Evolutionary conservation across 2,329 filamentous ascomycete species (phyloP).

Genomic region (Verticillium longisporum): DNA sequence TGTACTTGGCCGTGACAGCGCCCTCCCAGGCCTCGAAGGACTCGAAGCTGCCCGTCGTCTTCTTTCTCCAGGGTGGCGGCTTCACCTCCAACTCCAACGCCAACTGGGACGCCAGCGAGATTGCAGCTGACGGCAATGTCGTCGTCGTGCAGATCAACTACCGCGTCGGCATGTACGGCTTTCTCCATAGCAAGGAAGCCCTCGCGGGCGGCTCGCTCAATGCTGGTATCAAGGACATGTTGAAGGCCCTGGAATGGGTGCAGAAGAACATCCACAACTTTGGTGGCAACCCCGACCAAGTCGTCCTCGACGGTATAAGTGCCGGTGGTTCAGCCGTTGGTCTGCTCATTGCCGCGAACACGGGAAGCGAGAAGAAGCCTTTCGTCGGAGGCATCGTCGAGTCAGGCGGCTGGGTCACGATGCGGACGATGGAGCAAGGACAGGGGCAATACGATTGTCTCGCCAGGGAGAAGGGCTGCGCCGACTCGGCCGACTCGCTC

Average conservation of each 20-base stretch:
- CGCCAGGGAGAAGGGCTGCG: constrained; percentile 20
- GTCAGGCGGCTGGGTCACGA: constrained; percentile 44
- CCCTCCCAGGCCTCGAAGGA: constrained; percentile 41
- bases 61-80: constrained; percentile 53
- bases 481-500: constrained; percentile 12
- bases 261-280: constrained; percentile 59
- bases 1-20: constrained; percentile 60
- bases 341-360: constrained; percentile 53
- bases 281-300: constrained; percentile 61
- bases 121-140: constrained; percentile 54
- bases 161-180: constrained; percentile 68
- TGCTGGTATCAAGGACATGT: constrained; percentile 13
- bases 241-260: constrained; percentile 63
- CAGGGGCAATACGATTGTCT: constrained; percentile 47
- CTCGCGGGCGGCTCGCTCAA: constrained; percentile 7
- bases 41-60: constrained; percentile 57
- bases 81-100: constrained; percentile 43
- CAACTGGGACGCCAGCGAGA: constrained; percentile 52
- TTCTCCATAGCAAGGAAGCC: constrained; percentile 37
- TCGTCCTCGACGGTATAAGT: constrained; percentile 62
- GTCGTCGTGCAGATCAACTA: constrained; percentile 72
- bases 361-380: constrained; percentile 35
- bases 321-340: constrained; percentile 61
- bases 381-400: constrained; percentile 46
- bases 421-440: constrained; percentile 22